These are phyloP conservation scores for Botryotinia convoluta DNA, from an alignment of 2,329 filamentous ascomycete genomes.

Conservation along the genomic window DNA sequence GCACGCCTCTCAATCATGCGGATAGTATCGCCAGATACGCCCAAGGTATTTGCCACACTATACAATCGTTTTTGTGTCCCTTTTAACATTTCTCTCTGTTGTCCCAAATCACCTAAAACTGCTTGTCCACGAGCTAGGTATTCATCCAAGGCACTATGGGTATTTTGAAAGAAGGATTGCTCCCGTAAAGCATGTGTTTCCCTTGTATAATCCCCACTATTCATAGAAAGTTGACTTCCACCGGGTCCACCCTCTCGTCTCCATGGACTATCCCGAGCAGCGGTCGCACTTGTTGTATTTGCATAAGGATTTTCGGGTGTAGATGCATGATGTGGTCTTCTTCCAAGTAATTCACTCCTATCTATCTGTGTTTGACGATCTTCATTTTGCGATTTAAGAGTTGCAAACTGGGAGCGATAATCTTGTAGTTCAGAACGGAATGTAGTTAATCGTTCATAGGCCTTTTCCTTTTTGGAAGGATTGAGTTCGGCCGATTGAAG, in stretches of 20 bases:
- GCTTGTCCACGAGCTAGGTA: conserved; percentile 89
- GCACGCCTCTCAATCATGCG: conserved; percentile 92
- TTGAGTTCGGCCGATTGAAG: conserved; percentile 88
- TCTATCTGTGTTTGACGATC: conserved; percentile 65
- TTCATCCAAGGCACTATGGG: conserved; percentile 84
- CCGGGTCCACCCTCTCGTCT: conserved; percentile 28
- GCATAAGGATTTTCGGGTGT: conserved; percentile 93
- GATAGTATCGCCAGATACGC: conserved; percentile 92
- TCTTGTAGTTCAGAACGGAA: conserved; percentile 81
- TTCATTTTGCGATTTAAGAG: conserved; percentile 73
- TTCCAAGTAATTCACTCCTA: conserved; percentile 77
- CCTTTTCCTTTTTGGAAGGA: conserved; percentile 87
- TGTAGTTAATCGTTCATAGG: conserved; percentile 76
- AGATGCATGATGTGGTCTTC: conserved; percentile 76
- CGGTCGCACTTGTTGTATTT: conserved; percentile 44
- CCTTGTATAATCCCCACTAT: conserved; percentile 62
- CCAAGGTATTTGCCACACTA: conserved; percentile 88
- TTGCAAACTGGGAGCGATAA: conserved; percentile 74
- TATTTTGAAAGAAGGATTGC: conserved; percentile 80
- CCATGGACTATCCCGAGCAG: conserved; percentile 33
- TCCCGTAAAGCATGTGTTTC: conserved; percentile 85
- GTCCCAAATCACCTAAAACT: conserved; percentile 81
- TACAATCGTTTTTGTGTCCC: conserved; percentile 89
- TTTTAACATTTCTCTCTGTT: conserved; percentile 93
- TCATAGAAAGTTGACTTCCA: conserved; percentile 42